These are phyloP conservation scores for Candida silvicultrix DNA, from an alignment of 805 yeast genomes.

Conservation along the genomic window DNA sequence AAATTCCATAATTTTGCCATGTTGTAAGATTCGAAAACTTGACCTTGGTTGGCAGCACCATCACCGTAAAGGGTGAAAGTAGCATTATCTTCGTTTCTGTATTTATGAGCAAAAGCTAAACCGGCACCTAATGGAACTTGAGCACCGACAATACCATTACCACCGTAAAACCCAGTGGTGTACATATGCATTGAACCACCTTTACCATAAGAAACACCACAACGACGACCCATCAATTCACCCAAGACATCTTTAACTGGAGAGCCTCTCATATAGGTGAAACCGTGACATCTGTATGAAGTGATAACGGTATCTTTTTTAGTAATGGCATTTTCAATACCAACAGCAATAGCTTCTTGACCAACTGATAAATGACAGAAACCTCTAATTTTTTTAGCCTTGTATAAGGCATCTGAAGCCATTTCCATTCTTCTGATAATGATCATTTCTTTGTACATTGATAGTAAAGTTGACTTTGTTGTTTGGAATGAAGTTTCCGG, in stretches of 20 bases:
- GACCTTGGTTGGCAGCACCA: conserved; percentile 99
- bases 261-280: conserved; percentile 94
- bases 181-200: conserved; percentile 99
- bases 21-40: conserved; percentile 95
- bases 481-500: conserved; percentile 75
- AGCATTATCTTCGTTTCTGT: conserved; percentile 73
- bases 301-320: conserved; percentile 86
- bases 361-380: conserved; percentile 98
- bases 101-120: conserved; percentile 96
- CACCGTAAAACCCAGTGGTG: conserved; percentile 94
- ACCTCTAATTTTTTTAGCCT: conserved; percentile 97
- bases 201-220: conserved; percentile 94
- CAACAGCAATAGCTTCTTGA: conserved; percentile 98
- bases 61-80: conserved; percentile 94
- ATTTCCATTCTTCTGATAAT: conserved; percentile 95
- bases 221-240: conserved; percentile 94
- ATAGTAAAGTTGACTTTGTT: conserved; percentile 69
- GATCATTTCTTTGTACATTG: conserved; percentile 96
- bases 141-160: conserved; percentile 99
- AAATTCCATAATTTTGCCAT: conserved; percentile 99
- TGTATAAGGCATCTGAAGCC: conserved; percentile 97
- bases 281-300: conserved; percentile 98
- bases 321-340: conserved; percentile 92
- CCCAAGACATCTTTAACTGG: conserved; percentile 86
- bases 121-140: conserved; percentile 99